These are phyloP conservation scores for Candida rishiriensis DNA, from an alignment of 805 yeast species.

Conservation along the genomic window DNA sequence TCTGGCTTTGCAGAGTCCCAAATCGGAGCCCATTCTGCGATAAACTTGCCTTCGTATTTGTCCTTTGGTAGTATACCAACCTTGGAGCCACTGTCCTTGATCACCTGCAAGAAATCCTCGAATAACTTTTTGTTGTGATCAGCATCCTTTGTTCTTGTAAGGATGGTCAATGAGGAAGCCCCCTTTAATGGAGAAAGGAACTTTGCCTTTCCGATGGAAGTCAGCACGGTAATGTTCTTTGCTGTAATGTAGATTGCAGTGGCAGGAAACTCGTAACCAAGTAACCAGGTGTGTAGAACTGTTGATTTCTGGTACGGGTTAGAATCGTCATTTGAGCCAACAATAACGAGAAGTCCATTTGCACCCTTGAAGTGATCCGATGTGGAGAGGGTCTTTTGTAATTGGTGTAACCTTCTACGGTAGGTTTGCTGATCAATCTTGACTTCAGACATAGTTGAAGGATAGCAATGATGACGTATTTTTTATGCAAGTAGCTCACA, in stretches of 20 bases:
- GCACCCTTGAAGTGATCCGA: conserved; percentile 37
- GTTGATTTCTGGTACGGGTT: conserved; percentile 88
- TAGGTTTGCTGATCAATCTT: conserved; percentile 49
- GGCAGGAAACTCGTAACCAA: conserved; percentile 95
- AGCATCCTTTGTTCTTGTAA: conserved; percentile 78
- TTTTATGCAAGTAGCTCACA: no score
- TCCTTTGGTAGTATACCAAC: conserved; percentile 76
- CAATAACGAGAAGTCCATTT: conserved; percentile 56
- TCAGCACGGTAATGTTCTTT: conserved; percentile 58
- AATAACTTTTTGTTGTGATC: conserved; percentile 70
- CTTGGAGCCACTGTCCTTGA: conserved; percentile 37
- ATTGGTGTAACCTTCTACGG: conserved; percentile 45
- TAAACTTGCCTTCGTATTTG: conserved; percentile 75
- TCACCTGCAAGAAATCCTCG: conserved; percentile 45
- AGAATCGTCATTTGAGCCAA: conserved; percentile 83
- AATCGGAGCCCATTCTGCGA: conserved; percentile 67
- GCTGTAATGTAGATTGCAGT: conserved; percentile 66
- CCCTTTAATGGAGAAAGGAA: conserved; percentile 59
- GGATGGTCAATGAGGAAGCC: conserved; percentile 43
- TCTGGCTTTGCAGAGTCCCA: conserved; percentile 32
- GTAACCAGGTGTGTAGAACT: conserved; percentile 81
- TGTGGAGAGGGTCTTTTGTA: conserved; percentile 32
- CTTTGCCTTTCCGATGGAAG: conserved; percentile 81
- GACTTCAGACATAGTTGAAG: conserved; percentile 52
- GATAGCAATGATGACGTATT: no score